Conservation (phyloP, 345 rosid genomes). For the Erysimum cheiranthoides region DNA sequence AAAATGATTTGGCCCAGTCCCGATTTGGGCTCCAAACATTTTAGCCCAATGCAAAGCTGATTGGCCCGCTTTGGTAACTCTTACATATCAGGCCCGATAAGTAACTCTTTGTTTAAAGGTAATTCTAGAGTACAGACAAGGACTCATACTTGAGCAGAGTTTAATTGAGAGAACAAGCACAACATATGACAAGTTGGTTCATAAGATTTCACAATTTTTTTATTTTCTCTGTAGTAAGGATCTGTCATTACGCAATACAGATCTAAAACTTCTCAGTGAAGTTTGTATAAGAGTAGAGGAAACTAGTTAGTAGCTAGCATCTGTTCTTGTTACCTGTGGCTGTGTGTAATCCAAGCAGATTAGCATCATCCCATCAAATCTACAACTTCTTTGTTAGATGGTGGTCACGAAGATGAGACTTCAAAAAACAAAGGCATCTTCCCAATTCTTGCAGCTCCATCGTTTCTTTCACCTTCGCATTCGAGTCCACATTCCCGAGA, state of each 20-base stretch:
- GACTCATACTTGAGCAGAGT: not conserved
- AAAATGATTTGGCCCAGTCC: not conserved
- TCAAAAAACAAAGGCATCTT: constrained; percentile 22
- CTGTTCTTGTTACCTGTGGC: constrained; percentile 41
- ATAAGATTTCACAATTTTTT: constrained; percentile 1
- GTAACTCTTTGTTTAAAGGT: not conserved
- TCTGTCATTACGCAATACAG: constrained; percentile 35
- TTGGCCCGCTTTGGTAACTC: not conserved
- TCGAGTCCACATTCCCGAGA: constrained; percentile 45
- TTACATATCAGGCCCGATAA: not conserved
- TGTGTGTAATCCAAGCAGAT: constrained; percentile 30
- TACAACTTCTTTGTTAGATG: constrained; percentile 39
- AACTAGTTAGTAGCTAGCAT: constrained; percentile 44
- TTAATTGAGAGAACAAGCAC: constrained; percentile 1
- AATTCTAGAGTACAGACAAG: not conserved
- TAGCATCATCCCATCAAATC: constrained; percentile 25
- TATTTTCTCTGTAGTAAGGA: not conserved
- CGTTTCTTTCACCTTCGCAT: constrained; percentile 46
- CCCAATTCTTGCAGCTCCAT: constrained; percentile 23
- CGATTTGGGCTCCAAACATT: not conserved
- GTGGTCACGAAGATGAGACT: constrained; percentile 38
- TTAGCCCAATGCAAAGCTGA: not conserved
- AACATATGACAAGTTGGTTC: not conserved
- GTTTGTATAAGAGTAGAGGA: constrained; percentile 23
- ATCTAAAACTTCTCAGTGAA: constrained; percentile 2